Evolutionary conservation across 768 basidiomycete genomes (phyloP).

Genomic region (Boletales sp.): DNA sequence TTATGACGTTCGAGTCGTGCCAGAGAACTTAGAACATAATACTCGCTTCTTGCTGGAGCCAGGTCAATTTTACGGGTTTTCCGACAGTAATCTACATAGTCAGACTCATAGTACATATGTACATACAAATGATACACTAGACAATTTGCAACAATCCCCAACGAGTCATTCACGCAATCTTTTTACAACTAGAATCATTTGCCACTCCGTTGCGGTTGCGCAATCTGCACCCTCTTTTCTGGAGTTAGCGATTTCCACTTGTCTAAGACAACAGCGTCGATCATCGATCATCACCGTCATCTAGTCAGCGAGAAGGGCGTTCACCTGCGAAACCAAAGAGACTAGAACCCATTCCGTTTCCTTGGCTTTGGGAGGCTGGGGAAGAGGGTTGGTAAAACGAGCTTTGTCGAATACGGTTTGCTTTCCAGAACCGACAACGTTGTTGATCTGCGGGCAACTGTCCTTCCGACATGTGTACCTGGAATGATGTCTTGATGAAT

Average conservation of each 20-base stretch:
- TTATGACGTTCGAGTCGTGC: no score
- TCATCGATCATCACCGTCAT: background rate
- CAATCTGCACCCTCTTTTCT: constrained; percentile 18
- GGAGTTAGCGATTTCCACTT: constrained; percentile 23
- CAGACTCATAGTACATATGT: no score
- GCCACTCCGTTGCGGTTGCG: constrained; percentile 4
- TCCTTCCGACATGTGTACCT: constrained; percentile 26
- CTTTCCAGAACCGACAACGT: constrained; percentile 30
- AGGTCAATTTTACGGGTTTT: no score
- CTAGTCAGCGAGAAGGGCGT: background rate
- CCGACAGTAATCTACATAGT: background rate
- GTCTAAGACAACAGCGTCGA: constrained; percentile 8
- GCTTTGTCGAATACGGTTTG: constrained; percentile 25
- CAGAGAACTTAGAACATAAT: no score
- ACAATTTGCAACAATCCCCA: background rate
- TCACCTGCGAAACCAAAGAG: constrained; percentile 23
- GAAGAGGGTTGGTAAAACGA: constrained; percentile 28
- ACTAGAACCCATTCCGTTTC: constrained; percentile 11
- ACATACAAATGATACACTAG: background rate
- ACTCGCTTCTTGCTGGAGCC: no score
- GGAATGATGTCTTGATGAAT: background rate
- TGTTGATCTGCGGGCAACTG: constrained; percentile 20
- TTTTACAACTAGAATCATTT: background rate
- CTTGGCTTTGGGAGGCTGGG: constrained; percentile 6
- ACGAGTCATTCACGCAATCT: background rate